Base-by-base conservation (phyloP, 176 grass and related monocot species). In the Poa annua region DNA sequence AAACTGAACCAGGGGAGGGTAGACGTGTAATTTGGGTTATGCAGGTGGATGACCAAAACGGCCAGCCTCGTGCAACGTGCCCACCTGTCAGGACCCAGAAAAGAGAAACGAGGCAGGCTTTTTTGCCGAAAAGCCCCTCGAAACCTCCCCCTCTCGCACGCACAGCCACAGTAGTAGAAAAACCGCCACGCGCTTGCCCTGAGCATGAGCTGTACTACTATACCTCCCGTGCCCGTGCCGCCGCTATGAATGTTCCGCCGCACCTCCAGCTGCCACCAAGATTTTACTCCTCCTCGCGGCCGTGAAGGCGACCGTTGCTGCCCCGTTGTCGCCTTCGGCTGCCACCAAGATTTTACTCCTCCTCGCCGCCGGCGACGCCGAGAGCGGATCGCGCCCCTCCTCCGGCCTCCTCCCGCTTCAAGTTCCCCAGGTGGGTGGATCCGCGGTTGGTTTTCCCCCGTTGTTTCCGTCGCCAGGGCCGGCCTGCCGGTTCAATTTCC, bases 401-500 rank as follows among this genome's bases (percentile, higher is more conserved):
- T 19, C 14, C 62, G 21, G 0, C 17, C n/a, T n/a, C n/a, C n/a
- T n/a, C n/a, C n/a, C n/a, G n/a, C n/a, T n/a, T n/a, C n/a, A n/a
- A n/a, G n/a, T n/a, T 20, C 19, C n/a, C 20, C 74, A 83, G 86
- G 86, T 63, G 41, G 64, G 86, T 17, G 80, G 74, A 83, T 78
- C 74, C 66, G 66, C 3, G 7, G 0, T 8, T 50, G 26, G 38
- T 62, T 25, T 25, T 15, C 42, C 3, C n/a, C 11, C n/a, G 5
- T 39, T 10, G 6, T 47, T 44, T 38, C 73, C 39, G 8, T 50
- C 57, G 56, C 12, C 20, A 26, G 64, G 35, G 17, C 0, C 1
- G 9, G 35, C 64, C 25, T 11, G 26, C 5, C 13, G 52, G 32
- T 61, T 55, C 56, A 14, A 33, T 52, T 36, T 15, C 48, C 66